Percentiles rank a stretch among this genome's conserved stretches.
Conservation (phyloP, 2,329 filamentous ascomycete species). For the Thielaviopsis euricoi region DNA sequence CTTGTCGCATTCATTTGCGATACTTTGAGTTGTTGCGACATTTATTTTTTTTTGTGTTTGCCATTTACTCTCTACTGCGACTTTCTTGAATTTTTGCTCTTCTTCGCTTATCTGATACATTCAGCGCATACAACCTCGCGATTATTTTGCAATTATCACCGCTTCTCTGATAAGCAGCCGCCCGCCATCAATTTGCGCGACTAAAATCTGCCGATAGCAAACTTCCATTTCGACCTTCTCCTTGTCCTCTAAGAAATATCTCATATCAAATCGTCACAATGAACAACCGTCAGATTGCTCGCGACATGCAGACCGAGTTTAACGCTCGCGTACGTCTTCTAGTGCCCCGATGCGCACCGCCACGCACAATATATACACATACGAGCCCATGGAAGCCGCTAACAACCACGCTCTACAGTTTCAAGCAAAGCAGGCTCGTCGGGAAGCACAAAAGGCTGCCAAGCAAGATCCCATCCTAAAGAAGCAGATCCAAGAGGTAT, state of each 20-base stretch:
- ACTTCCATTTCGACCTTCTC: background rate
- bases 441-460: conserved; percentile 42
- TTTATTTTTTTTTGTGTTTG: background rate
- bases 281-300: conserved; percentile 41
- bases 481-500: conserved; percentile 43
- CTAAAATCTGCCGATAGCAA: background rate
- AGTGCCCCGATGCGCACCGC: background rate
- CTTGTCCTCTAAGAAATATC: background rate
- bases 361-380: background rate
- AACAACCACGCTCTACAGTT: conserved; percentile 22
- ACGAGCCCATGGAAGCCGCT: background rate
- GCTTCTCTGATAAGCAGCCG: background rate
- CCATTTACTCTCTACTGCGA: background rate
- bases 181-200: background rate
- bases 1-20: background rate
- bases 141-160: background rate
- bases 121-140: background rate
- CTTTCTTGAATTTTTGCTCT: background rate
- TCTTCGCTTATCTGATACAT: background rate
- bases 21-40: background rate
- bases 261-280: conserved; percentile 21
- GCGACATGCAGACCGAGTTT: conserved; percentile 47
- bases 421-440: conserved; percentile 44
- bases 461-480: conserved; percentile 44
- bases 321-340: conserved; percentile 33